Evolutionary conservation across 106 monocot species (phyloP), one percentile per base, ranked within the genome.

Genomic region (Vanilla planifolia): DNA sequence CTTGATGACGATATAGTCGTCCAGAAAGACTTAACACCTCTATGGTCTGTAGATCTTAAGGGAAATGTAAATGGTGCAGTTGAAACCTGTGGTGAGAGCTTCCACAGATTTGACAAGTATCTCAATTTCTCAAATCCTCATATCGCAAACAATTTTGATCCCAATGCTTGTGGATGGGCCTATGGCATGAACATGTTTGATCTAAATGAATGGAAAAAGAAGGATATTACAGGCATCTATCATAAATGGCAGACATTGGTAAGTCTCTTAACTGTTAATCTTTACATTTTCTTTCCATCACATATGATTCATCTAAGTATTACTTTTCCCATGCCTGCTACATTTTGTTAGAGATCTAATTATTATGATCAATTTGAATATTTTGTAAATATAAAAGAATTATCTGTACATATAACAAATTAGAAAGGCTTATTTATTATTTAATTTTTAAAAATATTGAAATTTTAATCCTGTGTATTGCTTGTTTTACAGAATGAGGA

Each of bases 171-270:
- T 32, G 83, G 77, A 40, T 82, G 82, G 83, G 84, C 79, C 28
- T 84, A 84, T 66, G 84, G 84, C 33, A 84, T 84, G 84, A 84
- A 84, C 68, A 65, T 84, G 23, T 84, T 84, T 68, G 84, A 84
- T 61, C 71, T 85, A 24, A 65, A 67, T 61, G 69, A 75, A 69
- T 85, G 85, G 85, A 85, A 76, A 53, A 76, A 80, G 59, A 80
- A 80, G 51, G 76, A 85, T 59, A 85, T 85, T 14, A 85, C 80
- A 14, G 85, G 80, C 2, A 80, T 80, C 41, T 85, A 85, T 34
- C 85, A 85, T 65, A 76, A 70, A 37, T 85, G 85, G 85, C 85
- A 80, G 61, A 76, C 61, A 53, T 66, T 80, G 80, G 85, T 85
- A 48, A 73, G 59, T 51, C 36, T 34, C 51, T 45, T 27, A 17